These are phyloP conservation scores for Carex myosuroides DNA, from an alignment of 176 grass and related monocot species.

Conservation along the genomic window DNA sequence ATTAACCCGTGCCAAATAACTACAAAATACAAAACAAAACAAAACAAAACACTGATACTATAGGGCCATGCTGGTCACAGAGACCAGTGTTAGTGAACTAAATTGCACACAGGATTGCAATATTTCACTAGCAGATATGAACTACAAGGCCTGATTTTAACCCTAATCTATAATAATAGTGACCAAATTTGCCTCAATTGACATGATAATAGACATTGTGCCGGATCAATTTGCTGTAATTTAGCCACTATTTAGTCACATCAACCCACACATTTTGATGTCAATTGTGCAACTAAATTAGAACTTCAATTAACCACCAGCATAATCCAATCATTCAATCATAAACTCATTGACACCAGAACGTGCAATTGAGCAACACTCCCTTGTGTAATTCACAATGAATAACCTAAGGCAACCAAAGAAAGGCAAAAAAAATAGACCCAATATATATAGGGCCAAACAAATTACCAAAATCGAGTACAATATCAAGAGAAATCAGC, in stretches of 20 bases:
- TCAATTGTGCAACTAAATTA: background rate
- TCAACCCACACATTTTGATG: background rate
- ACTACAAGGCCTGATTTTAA: background rate
- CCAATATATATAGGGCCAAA: background rate
- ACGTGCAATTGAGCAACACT: background rate
- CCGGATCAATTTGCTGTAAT: background rate
- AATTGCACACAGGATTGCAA: background rate
- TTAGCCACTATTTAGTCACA: background rate
- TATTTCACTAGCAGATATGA: background rate
- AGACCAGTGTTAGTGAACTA: background rate
- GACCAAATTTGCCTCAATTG: background rate
- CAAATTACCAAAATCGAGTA: too few species aligned
- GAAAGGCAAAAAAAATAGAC: background rate
- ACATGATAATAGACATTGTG: background rate
- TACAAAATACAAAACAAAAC: background rate
- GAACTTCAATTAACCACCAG: background rate
- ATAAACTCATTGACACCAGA: background rate
- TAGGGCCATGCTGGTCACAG: background rate
- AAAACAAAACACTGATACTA: background rate
- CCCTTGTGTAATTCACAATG: background rate
- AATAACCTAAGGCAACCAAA: background rate
- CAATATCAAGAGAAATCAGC: slow-evolving; percentile 12
- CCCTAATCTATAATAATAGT: background rate
- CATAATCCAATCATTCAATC: background rate
- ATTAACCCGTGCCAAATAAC: background rate